These are phyloP conservation scores for Arthrobotrys megalospora DNA, from an alignment of 2,329 filamentous ascomycete species.

Conservation along the genomic window DNA sequence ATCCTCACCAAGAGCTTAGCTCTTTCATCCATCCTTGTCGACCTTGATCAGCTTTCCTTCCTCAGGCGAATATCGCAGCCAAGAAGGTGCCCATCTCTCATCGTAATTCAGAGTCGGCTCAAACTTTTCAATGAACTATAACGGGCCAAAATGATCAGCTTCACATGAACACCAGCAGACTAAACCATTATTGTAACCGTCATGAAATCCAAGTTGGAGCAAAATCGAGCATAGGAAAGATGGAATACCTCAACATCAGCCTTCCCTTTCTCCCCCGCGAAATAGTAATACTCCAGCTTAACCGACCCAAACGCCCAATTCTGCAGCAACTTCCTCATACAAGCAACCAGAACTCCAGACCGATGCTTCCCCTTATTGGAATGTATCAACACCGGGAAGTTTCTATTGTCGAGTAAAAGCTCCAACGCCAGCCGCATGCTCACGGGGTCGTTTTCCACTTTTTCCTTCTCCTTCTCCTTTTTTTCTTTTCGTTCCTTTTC, in stretches of 20 bases:
- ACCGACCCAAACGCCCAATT: conserved; percentile 64
- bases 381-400: conserved; percentile 64
- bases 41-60: conserved; percentile 40
- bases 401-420: conserved; percentile 63
- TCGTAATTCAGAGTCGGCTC: conserved; percentile 62
- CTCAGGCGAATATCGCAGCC: conserved; percentile 51
- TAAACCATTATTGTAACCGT: too few relatives aligned
- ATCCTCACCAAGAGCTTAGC: neutral
- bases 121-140: conserved; percentile 64
- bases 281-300: conserved; percentile 63
- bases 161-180: neutral
- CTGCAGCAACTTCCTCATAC: conserved; percentile 63
- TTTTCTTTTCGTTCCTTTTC: conserved; percentile 15
- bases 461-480: conserved; percentile 31
- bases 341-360: conserved; percentile 64
- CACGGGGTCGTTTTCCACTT: conserved; percentile 62
- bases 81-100: conserved; percentile 60
- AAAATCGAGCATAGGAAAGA: neutral
- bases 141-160: conserved; percentile 9
- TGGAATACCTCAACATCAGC: conserved; percentile 63
- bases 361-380: conserved; percentile 65
- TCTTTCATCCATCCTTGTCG: conserved; percentile 23
- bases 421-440: conserved; percentile 60
- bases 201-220: neutral
- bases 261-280: conserved; percentile 64